Percentiles rank a stretch among this genome's conserved stretches.
These are phyloP conservation scores for Spathaspora sp. DNA, from an alignment of 805 yeast genomes.

Conservation along the genomic window DNA sequence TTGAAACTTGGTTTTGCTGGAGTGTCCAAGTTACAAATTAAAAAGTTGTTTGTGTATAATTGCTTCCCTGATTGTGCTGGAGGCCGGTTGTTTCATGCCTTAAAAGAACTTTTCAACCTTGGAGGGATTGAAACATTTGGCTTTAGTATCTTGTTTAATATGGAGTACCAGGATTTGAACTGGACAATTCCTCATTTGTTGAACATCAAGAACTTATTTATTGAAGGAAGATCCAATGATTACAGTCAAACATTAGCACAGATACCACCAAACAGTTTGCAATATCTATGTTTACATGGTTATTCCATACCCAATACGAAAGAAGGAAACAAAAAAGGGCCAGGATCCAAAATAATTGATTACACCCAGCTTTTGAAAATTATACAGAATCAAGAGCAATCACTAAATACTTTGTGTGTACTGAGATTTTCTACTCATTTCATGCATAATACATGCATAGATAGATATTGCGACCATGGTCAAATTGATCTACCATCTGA, in stretches of 20 bases:
- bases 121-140: background rate
- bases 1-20: background rate
- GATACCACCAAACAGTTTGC: background rate
- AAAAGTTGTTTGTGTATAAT: background rate
- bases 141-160: too few relatives aligned
- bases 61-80: background rate
- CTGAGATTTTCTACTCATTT: background rate
- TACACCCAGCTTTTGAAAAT: too few relatives aligned
- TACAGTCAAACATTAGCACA: background rate
- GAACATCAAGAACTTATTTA: background rate
- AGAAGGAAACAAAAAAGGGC: too few relatives aligned
- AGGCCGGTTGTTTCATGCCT: too few relatives aligned
- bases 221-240: background rate
- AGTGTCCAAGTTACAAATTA: background rate
- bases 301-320: too few relatives aligned
- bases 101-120: background rate
- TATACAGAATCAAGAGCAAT: too few relatives aligned
- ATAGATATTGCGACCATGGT: background rate
- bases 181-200: background rate
- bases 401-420: too few relatives aligned
- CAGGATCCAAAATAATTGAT: too few relatives aligned
- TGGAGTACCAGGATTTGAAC: background rate
- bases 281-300: background rate
- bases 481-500: background rate
- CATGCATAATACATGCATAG: background rate